These are phyloP conservation scores for Penicillium egyptiacum DNA, from an alignment of 495 filamentous ascomycete genomes.

Conservation along the genomic window DNA sequence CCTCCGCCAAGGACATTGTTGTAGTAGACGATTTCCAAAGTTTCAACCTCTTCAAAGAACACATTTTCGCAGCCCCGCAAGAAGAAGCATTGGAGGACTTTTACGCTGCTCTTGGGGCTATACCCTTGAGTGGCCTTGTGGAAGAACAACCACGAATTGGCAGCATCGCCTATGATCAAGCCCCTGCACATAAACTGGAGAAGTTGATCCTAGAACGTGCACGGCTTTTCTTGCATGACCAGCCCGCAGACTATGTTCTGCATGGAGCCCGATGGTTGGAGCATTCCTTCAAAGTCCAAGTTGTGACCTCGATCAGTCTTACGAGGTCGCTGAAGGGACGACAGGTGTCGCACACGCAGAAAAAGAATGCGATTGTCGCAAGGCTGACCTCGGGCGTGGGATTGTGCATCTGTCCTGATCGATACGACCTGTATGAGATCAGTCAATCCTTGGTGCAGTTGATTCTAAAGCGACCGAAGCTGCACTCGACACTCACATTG, in stretches of 20 bases:
- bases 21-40: slow-evolving; percentile 84
- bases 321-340: slow-evolving; percentile 69
- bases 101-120: slow-evolving; percentile 59
- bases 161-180: slow-evolving; percentile 51
- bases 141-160: slow-evolving; percentile 53
- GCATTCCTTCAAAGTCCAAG: slow-evolving; percentile 74
- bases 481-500: slow-evolving; percentile 80
- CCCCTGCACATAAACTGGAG: slow-evolving; percentile 56
- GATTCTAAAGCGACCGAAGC: slow-evolving; percentile 77
- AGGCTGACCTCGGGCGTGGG: slow-evolving; percentile 45
- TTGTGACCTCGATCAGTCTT: slow-evolving; percentile 71
- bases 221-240: slow-evolving; percentile 83
- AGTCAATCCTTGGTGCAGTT: slow-evolving; percentile 77
- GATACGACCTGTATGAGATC: slow-evolving; percentile 83
- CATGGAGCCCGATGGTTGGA: slow-evolving; percentile 89
- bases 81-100: slow-evolving; percentile 85
- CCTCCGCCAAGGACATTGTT: slow-evolving; percentile 66
- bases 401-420: slow-evolving; percentile 59
- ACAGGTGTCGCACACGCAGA: slow-evolving; percentile 63
- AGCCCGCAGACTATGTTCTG: slow-evolving; percentile 63
- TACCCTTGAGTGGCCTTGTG: slow-evolving; percentile 44
- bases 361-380: slow-evolving; percentile 66
- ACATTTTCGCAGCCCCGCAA: slow-evolving; percentile 79
- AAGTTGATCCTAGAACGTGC: slow-evolving; percentile 82
- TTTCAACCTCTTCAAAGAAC: slow-evolving; percentile 79